Percentiles rank a stretch among this genome's conserved stretches.
These are phyloP conservation scores for Candida sithepensis DNA, from an alignment of 805 yeast genomes.

Conservation along the genomic window DNA sequence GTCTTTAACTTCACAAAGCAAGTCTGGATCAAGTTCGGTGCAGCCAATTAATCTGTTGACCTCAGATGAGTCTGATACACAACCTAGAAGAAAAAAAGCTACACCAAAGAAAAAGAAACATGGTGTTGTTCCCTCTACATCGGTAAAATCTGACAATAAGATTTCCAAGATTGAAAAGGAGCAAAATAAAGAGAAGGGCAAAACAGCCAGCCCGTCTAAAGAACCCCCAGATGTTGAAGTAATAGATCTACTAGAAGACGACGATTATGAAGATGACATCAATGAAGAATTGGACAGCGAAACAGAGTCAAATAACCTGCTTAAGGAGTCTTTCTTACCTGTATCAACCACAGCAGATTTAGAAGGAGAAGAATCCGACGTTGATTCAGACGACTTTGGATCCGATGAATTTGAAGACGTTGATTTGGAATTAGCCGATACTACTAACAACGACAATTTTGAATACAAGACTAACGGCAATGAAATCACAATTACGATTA, in stretches of 20 bases:
- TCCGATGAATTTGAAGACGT: conserved; percentile 41
- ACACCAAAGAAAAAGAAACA: no score
- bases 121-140: no score
- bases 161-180: no score
- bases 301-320: no score
- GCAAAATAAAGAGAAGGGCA: background rate
- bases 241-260: background rate
- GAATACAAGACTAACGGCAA: conserved; percentile 8
- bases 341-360: no score
- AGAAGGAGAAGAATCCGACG: conserved; percentile 18
- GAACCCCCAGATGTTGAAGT: background rate
- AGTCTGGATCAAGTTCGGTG: background rate
- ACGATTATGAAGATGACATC: conserved; percentile 16
- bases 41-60: background rate
- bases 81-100: no score
- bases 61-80: background rate
- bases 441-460: conserved; percentile 1
- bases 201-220: background rate
- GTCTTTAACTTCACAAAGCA: no score
- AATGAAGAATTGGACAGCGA: background rate
- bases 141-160: no score
- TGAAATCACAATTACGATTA: conserved; percentile 23
- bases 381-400: conserved; percentile 21
- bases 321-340: no score
- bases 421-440: conserved; percentile 19